A percentile compares a stretch with the other conserved stretches of the same genome.
Evolutionary conservation across 805 yeast species (phyloP).

Genomic region (Candida schatavii): DNA sequence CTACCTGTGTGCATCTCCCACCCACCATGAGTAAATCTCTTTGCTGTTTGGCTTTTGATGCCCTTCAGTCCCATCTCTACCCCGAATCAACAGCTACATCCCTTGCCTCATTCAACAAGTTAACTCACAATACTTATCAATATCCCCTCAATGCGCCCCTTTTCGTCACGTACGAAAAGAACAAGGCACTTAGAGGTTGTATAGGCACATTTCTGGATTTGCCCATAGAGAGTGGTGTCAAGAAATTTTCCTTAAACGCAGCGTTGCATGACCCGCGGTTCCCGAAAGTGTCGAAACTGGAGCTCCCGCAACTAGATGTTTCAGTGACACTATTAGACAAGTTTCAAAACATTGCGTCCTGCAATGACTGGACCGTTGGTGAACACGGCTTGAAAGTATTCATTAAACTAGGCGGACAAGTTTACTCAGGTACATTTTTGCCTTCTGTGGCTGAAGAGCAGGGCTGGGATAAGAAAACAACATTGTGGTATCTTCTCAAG

Average conservation of each 20-base stretch:
- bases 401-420: constrained; percentile 39
- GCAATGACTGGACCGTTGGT: constrained; percentile 79
- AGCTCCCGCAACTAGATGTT: constrained; percentile 53
- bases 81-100: constrained; percentile 12
- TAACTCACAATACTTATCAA: constrained; percentile 9
- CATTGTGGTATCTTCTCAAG: constrained; percentile 63
- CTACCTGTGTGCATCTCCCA: neutral
- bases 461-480: constrained; percentile 71
- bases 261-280: constrained; percentile 83
- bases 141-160: constrained; percentile 49
- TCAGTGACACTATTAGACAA: constrained; percentile 65
- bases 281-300: constrained; percentile 54
- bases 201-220: constrained; percentile 79
- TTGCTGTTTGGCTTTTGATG: constrained; percentile 37
- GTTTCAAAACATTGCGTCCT: constrained; percentile 50
- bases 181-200: constrained; percentile 71
- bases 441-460: constrained; percentile 92
- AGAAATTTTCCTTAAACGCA: constrained; percentile 53
- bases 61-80: constrained; percentile 21
- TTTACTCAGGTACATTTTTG: constrained; percentile 73
- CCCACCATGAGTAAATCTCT: constrained; percentile 34
- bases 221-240: constrained; percentile 56
- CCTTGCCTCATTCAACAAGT: constrained; percentile 13
- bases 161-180: constrained; percentile 84
- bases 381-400: constrained; percentile 71